These are phyloP conservation scores for Colletotrichum kahawae DNA, from an alignment of 2,329 filamentous ascomycete species.

Conservation along the genomic window DNA sequence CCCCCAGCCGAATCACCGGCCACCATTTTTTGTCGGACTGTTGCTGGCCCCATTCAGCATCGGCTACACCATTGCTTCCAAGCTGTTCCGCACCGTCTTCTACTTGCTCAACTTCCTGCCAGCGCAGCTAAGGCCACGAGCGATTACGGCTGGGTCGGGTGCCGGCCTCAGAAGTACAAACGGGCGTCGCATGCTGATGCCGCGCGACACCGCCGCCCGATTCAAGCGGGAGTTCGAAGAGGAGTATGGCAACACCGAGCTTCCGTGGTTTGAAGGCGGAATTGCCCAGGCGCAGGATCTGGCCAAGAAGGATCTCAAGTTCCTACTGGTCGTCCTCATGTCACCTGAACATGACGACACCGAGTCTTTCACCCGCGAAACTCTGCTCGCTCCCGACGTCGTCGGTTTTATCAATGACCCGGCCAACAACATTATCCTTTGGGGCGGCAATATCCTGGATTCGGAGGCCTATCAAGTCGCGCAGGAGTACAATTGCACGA, in stretches of 20 bases:
- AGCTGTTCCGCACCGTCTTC: slow-evolving; percentile 73
- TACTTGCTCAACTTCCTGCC: slow-evolving; percentile 85
- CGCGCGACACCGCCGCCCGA: slow-evolving; percentile 84
- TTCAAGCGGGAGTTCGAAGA: slow-evolving; percentile 96
- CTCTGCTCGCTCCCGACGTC: slow-evolving; percentile 78
- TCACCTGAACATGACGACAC: slow-evolving; percentile 97
- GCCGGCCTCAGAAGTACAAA: slow-evolving; percentile 63
- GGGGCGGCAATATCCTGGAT: slow-evolving; percentile 92
- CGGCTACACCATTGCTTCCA: slow-evolving; percentile 73
- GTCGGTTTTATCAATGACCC: slow-evolving; percentile 76
- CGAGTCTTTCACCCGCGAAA: slow-evolving; percentile 79
- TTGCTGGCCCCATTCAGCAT: slow-evolving; percentile 83
- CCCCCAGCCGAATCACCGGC: slow-evolving; percentile 74
- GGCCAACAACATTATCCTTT: slow-evolving; percentile 81
- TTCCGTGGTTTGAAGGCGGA: slow-evolving; percentile 86
- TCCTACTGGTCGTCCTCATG: slow-evolving; percentile 84
- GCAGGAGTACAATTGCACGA: slow-evolving; percentile 85
- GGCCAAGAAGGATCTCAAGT: slow-evolving; percentile 90
- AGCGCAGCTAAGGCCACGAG: slow-evolving; percentile 61
- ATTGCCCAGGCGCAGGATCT: slow-evolving; percentile 91
- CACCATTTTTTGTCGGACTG: slow-evolving; percentile 78
- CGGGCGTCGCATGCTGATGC: slow-evolving; percentile 77
- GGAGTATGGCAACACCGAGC: slow-evolving; percentile 75
- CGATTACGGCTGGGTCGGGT: slow-evolving; percentile 57
- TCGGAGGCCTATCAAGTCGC: slow-evolving; percentile 94